Evolutionary conservation across 2,329 filamentous ascomycete genomes (phyloP).

Genomic region (Aspergillus sp.): DNA sequence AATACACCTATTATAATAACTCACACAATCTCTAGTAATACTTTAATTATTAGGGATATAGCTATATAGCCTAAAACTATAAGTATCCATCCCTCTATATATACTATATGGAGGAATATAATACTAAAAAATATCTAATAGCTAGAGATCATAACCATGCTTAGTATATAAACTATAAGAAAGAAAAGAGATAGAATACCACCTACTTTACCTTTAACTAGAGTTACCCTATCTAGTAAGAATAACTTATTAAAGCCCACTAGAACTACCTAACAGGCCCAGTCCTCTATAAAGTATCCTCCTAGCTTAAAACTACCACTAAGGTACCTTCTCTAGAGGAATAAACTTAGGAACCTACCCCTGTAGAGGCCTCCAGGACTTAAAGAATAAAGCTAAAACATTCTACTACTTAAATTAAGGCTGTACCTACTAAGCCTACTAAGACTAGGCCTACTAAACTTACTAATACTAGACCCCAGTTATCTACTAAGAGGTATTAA

Average conservation of each 20-base stretch:
- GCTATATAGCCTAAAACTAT: neutral
- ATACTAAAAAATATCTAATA: neutral
- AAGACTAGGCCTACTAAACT: too few relatives aligned
- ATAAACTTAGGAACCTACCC: neutral
- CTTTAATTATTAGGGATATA: conserved; percentile 1
- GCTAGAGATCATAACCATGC: neutral
- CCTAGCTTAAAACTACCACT: too few relatives aligned
- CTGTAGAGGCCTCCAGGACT: neutral
- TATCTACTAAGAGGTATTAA: neutral
- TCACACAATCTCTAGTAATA: neutral
- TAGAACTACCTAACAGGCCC: neutral
- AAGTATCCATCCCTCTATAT: neutral
- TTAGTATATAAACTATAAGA: neutral
- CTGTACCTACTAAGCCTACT: too few relatives aligned
- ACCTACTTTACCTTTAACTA: conserved; percentile 1
- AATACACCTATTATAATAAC: neutral
- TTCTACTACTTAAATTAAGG: too few relatives aligned
- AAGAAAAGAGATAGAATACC: neutral
- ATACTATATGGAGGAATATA: neutral
- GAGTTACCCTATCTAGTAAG: neutral
- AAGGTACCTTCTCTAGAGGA: neutral
- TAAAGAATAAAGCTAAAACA: neutral
- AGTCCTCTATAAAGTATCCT: neutral
- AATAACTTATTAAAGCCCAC: neutral
- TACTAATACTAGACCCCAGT: too few relatives aligned